phyloP scores from a whole-genome alignment of 1,139 yeast genomes.

The Geotrichum histeridarum region DNA sequence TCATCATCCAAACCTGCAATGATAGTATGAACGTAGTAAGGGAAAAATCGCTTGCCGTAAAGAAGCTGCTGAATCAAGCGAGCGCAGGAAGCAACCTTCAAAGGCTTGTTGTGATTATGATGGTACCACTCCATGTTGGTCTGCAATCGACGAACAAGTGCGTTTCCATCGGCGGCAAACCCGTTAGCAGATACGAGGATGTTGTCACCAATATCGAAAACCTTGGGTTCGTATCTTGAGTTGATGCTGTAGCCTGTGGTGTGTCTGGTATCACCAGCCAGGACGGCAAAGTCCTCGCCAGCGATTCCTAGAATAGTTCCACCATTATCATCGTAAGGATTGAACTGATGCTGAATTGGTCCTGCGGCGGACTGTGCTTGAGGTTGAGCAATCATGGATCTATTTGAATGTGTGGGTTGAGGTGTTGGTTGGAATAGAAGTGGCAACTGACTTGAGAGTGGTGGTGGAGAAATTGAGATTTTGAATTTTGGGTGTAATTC shows the following conservation, averaged over 20 bases:
- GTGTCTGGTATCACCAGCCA: slow-evolving; percentile 97
- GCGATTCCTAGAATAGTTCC: slow-evolving; percentile 97
- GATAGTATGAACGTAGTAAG: slow-evolving; percentile 91
- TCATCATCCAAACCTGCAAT: slow-evolving; percentile 92
- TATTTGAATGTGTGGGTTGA: neutral
- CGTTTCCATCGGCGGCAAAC: slow-evolving; percentile 90
- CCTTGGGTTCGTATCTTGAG: slow-evolving; percentile 87
- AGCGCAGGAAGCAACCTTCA: slow-evolving; percentile 73
- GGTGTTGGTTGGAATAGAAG: neutral
- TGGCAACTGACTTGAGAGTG: slow-evolving; percentile 12
- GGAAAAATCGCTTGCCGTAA: slow-evolving; percentile 92
- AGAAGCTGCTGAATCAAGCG: slow-evolving; percentile 84
- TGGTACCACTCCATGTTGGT: slow-evolving; percentile 90
- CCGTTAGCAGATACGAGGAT: slow-evolving; percentile 90
- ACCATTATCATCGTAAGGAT: slow-evolving; percentile 95
- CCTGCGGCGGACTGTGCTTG: slow-evolving; percentile 17
- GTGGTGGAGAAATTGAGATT: slow-evolving; percentile 6
- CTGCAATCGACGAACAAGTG: slow-evolving; percentile 69
- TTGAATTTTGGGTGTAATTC: neutral
- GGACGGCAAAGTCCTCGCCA: slow-evolving; percentile 92
- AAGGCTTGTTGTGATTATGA: slow-evolving; percentile 74
- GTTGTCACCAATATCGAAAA: slow-evolving; percentile 84
- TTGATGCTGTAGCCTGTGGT: slow-evolving; percentile 91
- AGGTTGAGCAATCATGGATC: slow-evolving; percentile 22
- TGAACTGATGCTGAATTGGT: slow-evolving; percentile 90